Conservation (phyloP, 768 basidiomycete genomes). For the Naganishia vaughanmartiniae region DNA sequence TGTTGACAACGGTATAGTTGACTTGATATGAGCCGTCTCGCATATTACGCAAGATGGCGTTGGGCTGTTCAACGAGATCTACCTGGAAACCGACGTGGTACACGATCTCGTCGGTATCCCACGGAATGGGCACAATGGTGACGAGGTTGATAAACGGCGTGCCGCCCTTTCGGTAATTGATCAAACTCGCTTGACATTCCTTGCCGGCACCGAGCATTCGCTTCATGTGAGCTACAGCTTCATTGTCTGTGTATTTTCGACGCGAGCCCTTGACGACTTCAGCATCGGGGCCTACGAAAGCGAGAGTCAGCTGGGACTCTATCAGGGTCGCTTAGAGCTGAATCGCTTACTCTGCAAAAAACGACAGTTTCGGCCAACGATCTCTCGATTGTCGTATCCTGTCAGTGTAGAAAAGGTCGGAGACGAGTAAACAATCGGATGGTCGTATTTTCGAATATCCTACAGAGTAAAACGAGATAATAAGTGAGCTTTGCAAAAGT, state of each 20-base stretch:
- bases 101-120: conserved; percentile 68
- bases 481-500: neutral
- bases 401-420: conserved; percentile 68
- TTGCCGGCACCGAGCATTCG: conserved; percentile 68
- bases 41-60: conserved; percentile 74
- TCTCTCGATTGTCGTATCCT: conserved; percentile 59
- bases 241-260: conserved; percentile 64
- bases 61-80: conserved; percentile 81
- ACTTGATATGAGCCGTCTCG: conserved; percentile 72
- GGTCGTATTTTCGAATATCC: conserved; percentile 76
- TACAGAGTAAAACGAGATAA: conserved; percentile 6
- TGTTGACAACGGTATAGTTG: conserved; percentile 57
- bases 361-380: conserved; percentile 80
- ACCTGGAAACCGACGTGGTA: conserved; percentile 96
- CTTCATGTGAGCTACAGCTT: conserved; percentile 66
- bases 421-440: conserved; percentile 85
- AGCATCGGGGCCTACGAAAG: conserved; percentile 60
- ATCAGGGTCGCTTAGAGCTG: neutral
- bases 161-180: conserved; percentile 86
- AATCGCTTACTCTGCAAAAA: conserved; percentile 48
- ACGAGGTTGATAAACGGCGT: conserved; percentile 86
- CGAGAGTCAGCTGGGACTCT: neutral
- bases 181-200: conserved; percentile 80
- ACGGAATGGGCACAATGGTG: conserved; percentile 78
- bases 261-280: conserved; percentile 58